Conservation (phyloP, 148 eudicot genomes). For the Camellia sinensis region DNA sequence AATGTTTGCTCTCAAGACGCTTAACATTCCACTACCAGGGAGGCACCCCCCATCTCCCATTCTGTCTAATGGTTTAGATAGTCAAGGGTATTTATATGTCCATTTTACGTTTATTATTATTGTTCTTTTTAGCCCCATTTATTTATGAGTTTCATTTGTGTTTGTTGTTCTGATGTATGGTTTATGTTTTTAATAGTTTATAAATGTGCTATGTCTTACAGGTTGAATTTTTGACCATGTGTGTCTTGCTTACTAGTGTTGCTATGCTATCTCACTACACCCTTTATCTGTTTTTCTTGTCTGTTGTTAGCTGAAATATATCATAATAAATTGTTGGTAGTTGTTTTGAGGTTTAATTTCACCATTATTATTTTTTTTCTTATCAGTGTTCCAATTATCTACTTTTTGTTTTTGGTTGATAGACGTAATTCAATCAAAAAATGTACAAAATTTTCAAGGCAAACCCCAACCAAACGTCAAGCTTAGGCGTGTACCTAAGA, state of each 20-base stretch:
- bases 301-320: neutral
- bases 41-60: slow-evolving; percentile 88
- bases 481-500: neutral
- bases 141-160: neutral
- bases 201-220: neutral
- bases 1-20: slow-evolving; percentile 92
- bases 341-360: neutral
- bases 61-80: slow-evolving; percentile 54
- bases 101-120: neutral
- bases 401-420: neutral
- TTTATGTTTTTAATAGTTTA: neutral
- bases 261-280: neutral
- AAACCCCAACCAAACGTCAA: neutral
- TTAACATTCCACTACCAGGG: slow-evolving; percentile 86
- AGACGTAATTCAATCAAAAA: neutral
- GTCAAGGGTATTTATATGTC: slow-evolving; percentile 44
- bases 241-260: neutral
- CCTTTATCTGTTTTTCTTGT: neutral
- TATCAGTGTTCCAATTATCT: neutral
- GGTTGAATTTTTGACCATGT: neutral
- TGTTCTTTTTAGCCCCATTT: neutral
- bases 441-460: neutral
- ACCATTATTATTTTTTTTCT: neutral
- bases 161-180: neutral
- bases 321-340: neutral